Conservation (phyloP, 495 filamentous ascomycete genomes). For the Hamigera avellanea region DNA sequence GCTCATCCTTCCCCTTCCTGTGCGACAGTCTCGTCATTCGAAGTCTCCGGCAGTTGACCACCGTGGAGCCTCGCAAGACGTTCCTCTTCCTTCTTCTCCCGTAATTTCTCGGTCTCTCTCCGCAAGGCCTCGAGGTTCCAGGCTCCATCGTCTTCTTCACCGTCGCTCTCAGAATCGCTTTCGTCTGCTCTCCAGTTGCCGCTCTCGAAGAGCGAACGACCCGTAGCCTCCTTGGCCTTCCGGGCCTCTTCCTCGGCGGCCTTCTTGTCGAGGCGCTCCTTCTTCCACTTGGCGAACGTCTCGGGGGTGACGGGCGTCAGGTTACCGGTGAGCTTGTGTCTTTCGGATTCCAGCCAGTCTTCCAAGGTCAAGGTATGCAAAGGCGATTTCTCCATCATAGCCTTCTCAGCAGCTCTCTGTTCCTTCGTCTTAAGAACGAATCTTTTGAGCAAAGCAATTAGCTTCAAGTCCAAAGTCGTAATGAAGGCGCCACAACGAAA, state of each 20-base stretch:
- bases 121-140: constrained; percentile 75
- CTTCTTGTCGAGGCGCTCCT: constrained; percentile 88
- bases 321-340: constrained; percentile 82
- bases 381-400: constrained; percentile 92
- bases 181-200: constrained; percentile 77
- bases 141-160: constrained; percentile 41
- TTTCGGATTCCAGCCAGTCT: constrained; percentile 91
- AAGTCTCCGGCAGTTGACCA: constrained; percentile 8
- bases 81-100: constrained; percentile 32
- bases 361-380: constrained; percentile 90
- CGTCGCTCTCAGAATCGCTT: constrained; percentile 44
- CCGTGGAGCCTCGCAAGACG: constrained; percentile 27
- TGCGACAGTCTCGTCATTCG: constrained; percentile 11
- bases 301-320: constrained; percentile 90
- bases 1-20: constrained; percentile 24
- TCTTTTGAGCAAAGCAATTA: constrained; percentile 30
- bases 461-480: not conserved
- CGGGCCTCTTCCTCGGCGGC: constrained; percentile 80
- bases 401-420: constrained; percentile 91
- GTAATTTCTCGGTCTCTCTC: constrained; percentile 55
- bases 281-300: constrained; percentile 91
- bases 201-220: constrained; percentile 87
- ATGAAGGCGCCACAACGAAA: not conserved
- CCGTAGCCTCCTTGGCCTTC: constrained; percentile 88
- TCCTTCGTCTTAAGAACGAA: constrained; percentile 98